Conservation (phyloP, 2,329 filamentous ascomycete species). For the Fusarium sp. region DNA sequence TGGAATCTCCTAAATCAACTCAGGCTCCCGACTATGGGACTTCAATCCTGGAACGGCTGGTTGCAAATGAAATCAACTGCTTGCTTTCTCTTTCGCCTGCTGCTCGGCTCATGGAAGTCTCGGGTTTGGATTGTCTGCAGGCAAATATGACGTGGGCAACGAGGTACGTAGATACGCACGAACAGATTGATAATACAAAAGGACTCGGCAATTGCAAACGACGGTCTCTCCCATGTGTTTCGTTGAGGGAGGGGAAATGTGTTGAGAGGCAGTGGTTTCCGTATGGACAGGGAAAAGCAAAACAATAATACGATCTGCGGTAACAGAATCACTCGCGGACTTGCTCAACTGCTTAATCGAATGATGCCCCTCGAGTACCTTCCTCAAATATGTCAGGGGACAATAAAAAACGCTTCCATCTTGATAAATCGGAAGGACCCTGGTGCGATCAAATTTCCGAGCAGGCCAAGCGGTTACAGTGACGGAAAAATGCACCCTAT, state of each 20-base stretch:
- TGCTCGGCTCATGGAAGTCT: neutral
- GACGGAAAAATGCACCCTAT: too few relatives aligned
- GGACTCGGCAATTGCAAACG: neutral
- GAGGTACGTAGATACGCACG: slow-evolving; percentile 5
- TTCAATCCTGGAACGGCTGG: slow-evolving; percentile 4
- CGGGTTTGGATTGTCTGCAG: neutral
- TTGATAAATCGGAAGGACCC: neutral
- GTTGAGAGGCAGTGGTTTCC: slow-evolving; percentile 19
- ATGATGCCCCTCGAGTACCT: neutral
- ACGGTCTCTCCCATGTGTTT: slow-evolving; percentile 7
- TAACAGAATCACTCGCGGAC: neutral
- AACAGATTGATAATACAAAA: neutral
- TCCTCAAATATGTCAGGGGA: too few relatives aligned
- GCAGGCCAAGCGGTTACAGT: too few relatives aligned
- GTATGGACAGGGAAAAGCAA: neutral
- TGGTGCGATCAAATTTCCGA: too few relatives aligned
- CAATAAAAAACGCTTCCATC: neutral
- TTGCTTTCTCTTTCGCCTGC: slow-evolving; percentile 1
- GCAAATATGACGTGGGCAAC: slow-evolving; percentile 21
- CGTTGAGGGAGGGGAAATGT: slow-evolving; percentile 28
- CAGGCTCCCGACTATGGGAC: slow-evolving; percentile 13
- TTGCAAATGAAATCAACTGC: neutral
- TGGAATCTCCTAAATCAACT: slow-evolving; percentile 11
- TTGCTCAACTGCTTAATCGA: neutral
- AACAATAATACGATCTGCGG: slow-evolving; percentile 7